phyloP scores from a whole-genome alignment of 2,329 filamentous ascomycete genomes.

The Anthostomella pinea region DNA sequence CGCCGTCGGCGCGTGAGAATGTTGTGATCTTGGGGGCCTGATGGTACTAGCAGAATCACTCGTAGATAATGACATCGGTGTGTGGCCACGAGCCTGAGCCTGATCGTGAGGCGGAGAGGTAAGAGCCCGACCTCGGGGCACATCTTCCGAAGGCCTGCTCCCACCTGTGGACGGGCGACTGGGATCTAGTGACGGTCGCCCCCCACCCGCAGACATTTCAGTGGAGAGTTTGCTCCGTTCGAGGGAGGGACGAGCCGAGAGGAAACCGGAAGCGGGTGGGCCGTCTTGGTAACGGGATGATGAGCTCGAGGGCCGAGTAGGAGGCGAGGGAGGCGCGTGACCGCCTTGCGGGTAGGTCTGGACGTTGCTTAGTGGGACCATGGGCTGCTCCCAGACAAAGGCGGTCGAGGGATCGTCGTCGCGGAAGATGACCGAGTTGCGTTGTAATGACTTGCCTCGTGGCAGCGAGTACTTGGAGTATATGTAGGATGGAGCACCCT shows the following conservation, averaged over 20 bases:
- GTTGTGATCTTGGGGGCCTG: slow-evolving; percentile 40
- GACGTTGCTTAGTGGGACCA: slow-evolving; percentile 38
- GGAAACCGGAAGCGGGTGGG: slow-evolving; percentile 37
- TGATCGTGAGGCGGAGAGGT: slow-evolving; percentile 39
- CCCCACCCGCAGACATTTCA: slow-evolving; percentile 41
- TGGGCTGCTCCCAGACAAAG: slow-evolving; percentile 62
- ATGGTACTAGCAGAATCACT: slow-evolving; percentile 56
- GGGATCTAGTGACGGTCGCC: slow-evolving; percentile 43
- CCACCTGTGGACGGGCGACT: slow-evolving; percentile 45
- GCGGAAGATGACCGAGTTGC: slow-evolving; percentile 59
- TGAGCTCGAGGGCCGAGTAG: slow-evolving; percentile 58
- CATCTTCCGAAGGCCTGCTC: slow-evolving; percentile 47
- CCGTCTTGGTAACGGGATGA: slow-evolving; percentile 37
- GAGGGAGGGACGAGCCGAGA: slow-evolving; percentile 43
- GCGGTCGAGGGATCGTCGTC: slow-evolving; percentile 51
- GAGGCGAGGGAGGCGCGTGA: slow-evolving; percentile 59
- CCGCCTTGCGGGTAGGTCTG: slow-evolving; percentile 41
- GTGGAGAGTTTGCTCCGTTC: slow-evolving; percentile 51
- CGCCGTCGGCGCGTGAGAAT: slow-evolving; percentile 52
- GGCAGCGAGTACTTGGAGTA: slow-evolving; percentile 84
- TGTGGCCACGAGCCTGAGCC: slow-evolving; percentile 37
- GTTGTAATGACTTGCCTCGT: slow-evolving; percentile 74
- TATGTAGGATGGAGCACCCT: slow-evolving; percentile 69
- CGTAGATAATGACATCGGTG: slow-evolving; percentile 47
- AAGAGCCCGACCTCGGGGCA: slow-evolving; percentile 43